A percentile compares a stretch with the other conserved stretches of the same genome.
phyloP scores from a whole-genome alignment of 192 early-diverging fungal genomes.

The Entomortierella parvispora region DNA sequence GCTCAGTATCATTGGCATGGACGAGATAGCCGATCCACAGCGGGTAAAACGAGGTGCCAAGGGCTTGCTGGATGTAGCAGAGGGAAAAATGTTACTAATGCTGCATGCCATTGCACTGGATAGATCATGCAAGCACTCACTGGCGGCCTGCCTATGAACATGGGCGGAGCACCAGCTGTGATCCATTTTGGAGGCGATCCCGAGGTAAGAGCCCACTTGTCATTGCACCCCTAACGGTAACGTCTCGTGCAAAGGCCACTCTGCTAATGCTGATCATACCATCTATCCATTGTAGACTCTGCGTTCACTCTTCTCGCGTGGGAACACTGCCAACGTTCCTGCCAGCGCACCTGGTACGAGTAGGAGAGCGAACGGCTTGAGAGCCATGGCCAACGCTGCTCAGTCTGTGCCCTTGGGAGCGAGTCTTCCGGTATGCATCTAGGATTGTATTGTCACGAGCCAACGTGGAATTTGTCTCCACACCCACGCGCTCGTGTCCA shows the following conservation, averaged over 20 bases:
- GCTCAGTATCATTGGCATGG: conserved; percentile 35
- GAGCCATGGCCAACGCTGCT: conserved; percentile 4
- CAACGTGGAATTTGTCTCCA: not conserved
- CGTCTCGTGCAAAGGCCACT: too few species aligned
- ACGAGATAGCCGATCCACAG: conserved; percentile 17
- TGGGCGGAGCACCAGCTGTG: conserved; percentile 20
- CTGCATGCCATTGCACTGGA: not conserved
- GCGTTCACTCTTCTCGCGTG: too few species aligned
- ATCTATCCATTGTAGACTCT: not conserved
- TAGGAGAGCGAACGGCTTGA: conserved; percentile 16
- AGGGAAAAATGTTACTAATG: not conserved
- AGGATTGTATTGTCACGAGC: conserved; percentile 2
- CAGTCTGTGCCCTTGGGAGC: conserved; percentile 26
- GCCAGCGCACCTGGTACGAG: not conserved
- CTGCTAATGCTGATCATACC: too few species aligned
- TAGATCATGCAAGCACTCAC: conserved; percentile 49
- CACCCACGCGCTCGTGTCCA: not conserved
- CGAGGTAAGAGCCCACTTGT: conserved; percentile 12
- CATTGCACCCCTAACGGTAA: too few species aligned
- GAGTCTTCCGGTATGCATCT: conserved; percentile 25
- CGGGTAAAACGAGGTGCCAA: conserved; percentile 10
- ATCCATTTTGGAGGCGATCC: conserved; percentile 28
- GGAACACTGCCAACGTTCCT: not conserved
- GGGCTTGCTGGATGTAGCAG: not conserved
- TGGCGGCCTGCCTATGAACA: conserved; percentile 14